Evolutionary conservation across 2,329 filamentous ascomycete species (phyloP), one percentile per base, ranked within the genome.

Genomic region (Cytospora chrysosperma): DNA sequence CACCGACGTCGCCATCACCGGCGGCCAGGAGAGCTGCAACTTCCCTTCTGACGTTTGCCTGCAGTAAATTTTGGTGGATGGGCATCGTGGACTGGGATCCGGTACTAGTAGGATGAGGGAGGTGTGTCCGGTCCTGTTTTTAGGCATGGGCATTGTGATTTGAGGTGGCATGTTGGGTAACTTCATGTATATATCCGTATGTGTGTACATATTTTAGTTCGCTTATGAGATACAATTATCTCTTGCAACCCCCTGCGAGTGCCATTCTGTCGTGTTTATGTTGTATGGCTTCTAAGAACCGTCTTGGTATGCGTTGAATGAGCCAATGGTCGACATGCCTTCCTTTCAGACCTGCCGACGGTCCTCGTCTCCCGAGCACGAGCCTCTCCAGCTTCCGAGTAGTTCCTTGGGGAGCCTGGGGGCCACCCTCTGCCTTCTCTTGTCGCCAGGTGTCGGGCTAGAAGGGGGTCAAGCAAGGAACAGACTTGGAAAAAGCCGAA

Each of bases 1-100:
- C 81, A 75, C 71, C 17, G 76, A 73, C 53, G 78, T 82, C 65
- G 71, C 66, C 51, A 75, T 86, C 43, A 82, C 81, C 24, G 84
- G 84, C 47, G 84, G 84, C 56, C 72, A 72, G 28, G 59, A 60
- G 58, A 68, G 63, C 57, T 68, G 67, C 49, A 68, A 68, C 47
- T 68, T 56, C 37, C 67, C 67, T n/a, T 56, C 60, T 2, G 15
- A 13, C 27, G 59, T 60, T 10, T 65, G 63, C 52, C 63, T 59
- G 3, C 28, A n/a, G n/a, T 61, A 47, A 27, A 32, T 13, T 37
- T 28, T 59, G 50, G 10, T 24, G 9, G 2, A 26, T 2, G 7
- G 7, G 24, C 24, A 19, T 15, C 21, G 21, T 21, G 15, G n/a
- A 21, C 24, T 4, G 40, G n/a, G 8, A 12, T 13, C 10, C 4